Evolutionary conservation across 2,329 filamentous ascomycete species (phyloP).

Genomic region (Sarocladium kiliense): DNA sequence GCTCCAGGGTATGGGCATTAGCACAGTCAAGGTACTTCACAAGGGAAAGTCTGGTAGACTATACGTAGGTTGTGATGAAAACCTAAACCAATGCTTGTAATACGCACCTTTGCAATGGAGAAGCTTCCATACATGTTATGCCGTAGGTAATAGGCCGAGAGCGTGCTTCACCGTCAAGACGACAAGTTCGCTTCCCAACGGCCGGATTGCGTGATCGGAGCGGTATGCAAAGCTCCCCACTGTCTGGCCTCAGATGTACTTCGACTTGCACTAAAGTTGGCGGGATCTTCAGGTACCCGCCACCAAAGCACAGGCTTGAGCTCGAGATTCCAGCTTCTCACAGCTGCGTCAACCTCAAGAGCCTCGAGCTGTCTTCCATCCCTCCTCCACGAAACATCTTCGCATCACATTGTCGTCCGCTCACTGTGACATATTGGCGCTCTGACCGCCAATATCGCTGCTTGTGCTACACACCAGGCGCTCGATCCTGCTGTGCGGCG

Average conservation of each 20-base stretch:
- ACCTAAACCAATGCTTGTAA: no score
- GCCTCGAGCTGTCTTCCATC: background rate
- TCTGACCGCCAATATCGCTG: background rate
- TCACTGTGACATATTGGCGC: background rate
- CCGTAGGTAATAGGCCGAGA: no score
- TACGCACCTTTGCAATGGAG: no score
- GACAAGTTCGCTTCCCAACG: background rate
- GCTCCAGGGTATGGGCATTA: no score
- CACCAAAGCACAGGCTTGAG: background rate
- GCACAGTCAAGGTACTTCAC: no score
- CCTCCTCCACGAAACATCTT: background rate
- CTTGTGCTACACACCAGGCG: background rate
- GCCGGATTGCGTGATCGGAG: slow-evolving; percentile 7
- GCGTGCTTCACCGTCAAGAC: no score
- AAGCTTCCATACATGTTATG: no score
- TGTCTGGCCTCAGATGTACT: background rate
- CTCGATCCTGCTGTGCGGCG: background rate
- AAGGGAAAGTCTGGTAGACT: no score
- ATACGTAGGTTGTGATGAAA: no score
- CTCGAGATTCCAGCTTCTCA: background rate
- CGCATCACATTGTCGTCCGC: no score
- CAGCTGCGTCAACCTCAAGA: background rate
- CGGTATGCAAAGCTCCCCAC: background rate
- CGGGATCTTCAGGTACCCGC: background rate
- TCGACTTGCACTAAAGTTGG: background rate